These are phyloP conservation scores for Eucalyptus sp. DNA, from an alignment of 345 rosid species.

Conservation along the genomic window DNA sequence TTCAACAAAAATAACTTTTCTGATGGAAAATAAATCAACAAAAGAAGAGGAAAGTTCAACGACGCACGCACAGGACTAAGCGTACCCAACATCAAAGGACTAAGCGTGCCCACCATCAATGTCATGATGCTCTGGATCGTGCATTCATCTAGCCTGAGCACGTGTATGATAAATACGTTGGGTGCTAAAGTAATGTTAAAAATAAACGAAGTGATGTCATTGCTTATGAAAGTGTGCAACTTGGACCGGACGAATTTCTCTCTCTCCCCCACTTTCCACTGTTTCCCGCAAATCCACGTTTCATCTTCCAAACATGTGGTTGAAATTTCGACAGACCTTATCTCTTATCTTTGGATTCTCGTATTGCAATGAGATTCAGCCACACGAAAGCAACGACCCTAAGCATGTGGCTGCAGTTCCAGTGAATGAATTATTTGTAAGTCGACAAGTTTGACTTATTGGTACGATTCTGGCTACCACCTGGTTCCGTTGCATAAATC, in stretches of 20 bases:
- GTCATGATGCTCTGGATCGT: too few species aligned
- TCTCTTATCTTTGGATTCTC: not conserved
- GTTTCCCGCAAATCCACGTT: not conserved
- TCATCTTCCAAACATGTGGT: not conserved
- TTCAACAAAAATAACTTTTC: not conserved
- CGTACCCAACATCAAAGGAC: too few species aligned
- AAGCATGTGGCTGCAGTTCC: not conserved
- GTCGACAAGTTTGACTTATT: not conserved
- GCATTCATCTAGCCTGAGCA: too few species aligned
- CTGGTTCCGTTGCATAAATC: not conserved
- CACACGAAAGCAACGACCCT: not conserved
- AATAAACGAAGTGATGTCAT: too few species aligned
- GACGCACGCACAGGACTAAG: not conserved
- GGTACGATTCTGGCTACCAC: not conserved
- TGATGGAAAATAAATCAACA: not conserved
- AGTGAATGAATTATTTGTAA: not conserved
- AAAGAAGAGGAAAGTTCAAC: not conserved
- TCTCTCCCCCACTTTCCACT: not conserved
- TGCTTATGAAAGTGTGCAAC: too few species aligned
- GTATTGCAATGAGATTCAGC: not conserved
- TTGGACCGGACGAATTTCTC: not conserved
- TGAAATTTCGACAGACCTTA: not conserved
- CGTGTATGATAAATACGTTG: too few species aligned
- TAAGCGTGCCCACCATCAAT: too few species aligned
- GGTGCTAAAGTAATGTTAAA: too few species aligned